Percentiles rank a stretch among this genome's conserved stretches.
Conservation (phyloP, 2,329 filamentous ascomycete species). For the Myriosclerotinia curreyana region DNA sequence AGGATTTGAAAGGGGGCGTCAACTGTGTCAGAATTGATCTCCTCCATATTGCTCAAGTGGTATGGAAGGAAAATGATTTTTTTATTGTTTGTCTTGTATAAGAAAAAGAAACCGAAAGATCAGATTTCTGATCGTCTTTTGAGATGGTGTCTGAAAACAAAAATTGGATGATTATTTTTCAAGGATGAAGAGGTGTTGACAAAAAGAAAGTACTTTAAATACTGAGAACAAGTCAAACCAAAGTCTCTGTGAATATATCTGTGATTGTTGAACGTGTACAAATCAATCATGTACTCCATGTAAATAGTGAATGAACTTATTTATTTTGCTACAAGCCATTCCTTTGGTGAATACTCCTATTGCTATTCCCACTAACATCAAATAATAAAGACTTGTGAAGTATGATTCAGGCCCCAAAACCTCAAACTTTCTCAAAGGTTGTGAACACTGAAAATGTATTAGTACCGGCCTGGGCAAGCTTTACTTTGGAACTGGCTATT, state of each 20-base stretch:
- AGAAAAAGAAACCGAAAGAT: neutral
- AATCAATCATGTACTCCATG: neutral
- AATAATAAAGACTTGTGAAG: neutral
- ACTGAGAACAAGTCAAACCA: neutral
- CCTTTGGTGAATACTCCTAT: neutral
- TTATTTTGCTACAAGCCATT: neutral
- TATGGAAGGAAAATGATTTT: neutral
- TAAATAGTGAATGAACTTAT: neutral
- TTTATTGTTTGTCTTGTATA: neutral
- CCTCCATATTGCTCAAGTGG: neutral
- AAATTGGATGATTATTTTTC: neutral
- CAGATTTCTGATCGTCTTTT: neutral
- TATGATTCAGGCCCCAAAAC: neutral
- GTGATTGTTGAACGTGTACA: neutral
- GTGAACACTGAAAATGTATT: too few relatives aligned
- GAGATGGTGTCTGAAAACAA: neutral
- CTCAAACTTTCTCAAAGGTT: neutral
- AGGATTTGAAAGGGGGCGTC: neutral
- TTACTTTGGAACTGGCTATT: neutral
- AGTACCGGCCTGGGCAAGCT: neutral
- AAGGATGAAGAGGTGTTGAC: neutral
- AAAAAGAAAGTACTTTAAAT: neutral
- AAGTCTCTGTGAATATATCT: neutral
- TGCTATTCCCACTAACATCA: neutral
- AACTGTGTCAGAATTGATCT: neutral